These are phyloP conservation scores for Cyclocybe cylindracea DNA, from an alignment of 768 basidiomycete species.

Conservation along the genomic window DNA sequence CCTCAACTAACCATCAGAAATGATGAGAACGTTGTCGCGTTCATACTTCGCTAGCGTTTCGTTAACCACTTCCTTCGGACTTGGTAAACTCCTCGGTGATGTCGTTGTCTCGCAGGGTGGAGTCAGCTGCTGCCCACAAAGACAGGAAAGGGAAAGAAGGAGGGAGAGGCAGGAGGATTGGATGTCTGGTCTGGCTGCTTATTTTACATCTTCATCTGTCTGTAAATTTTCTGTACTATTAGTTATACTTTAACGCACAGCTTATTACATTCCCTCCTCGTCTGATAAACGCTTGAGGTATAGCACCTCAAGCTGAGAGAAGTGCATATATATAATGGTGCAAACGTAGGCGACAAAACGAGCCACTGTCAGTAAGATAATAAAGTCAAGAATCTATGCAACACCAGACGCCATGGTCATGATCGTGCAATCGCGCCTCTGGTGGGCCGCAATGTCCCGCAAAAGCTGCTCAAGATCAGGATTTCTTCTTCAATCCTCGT, in stretches of 20 bases:
- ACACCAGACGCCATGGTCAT: not conserved
- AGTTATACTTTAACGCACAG: constrained; percentile 14
- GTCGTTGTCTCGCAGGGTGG: constrained; percentile 93
- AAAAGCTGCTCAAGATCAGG: not conserved
- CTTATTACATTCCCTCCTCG: constrained; percentile 4
- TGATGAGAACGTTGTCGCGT: constrained; percentile 56
- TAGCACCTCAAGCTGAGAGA: too few species aligned
- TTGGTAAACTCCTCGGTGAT: constrained; percentile 80
- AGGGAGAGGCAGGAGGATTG: constrained; percentile 19
- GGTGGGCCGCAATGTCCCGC: not conserved
- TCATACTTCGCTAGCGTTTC: not conserved
- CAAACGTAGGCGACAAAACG: too few species aligned
- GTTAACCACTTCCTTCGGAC: constrained; percentile 31
- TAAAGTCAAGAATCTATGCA: too few species aligned
- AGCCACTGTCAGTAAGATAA: too few species aligned
- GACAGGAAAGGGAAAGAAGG: constrained; percentile 34
- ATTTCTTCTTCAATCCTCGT: not conserved
- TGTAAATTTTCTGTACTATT: constrained; percentile 19
- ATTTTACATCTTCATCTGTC: constrained; percentile 12
- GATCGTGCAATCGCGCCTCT: not conserved
- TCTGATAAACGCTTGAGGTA: not conserved
- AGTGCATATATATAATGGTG: too few species aligned
- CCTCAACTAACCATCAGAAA: constrained; percentile 92
- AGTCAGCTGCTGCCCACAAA: constrained; percentile 52
- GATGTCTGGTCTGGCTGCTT: constrained; percentile 6